Conservation (phyloP, 1,284 basidiomycete genomes). For the Cutaneotrichosporon sp. region DNA sequence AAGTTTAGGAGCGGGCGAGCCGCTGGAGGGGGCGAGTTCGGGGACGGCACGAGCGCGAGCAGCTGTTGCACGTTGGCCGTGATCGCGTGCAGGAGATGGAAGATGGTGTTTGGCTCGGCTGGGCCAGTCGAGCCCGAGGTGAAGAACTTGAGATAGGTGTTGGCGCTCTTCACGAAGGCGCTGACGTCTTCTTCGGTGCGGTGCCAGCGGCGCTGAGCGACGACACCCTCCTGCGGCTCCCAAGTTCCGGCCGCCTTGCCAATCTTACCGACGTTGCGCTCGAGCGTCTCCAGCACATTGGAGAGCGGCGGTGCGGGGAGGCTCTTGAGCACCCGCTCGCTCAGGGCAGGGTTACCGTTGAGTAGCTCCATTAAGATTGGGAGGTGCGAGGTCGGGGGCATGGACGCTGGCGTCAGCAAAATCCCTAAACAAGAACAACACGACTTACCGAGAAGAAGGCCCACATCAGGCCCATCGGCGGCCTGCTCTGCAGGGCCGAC, state of each 20-base stretch:
- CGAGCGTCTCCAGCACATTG: constrained; percentile 40
- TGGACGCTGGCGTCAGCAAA: constrained; percentile 31
- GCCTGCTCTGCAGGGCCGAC: constrained; percentile 4
- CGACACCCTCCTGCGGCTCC: constrained; percentile 23
- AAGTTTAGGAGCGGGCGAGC: constrained; percentile 35
- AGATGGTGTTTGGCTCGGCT: constrained; percentile 34
- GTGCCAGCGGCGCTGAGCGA: constrained; percentile 35
- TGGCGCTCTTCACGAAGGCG: constrained; percentile 36
- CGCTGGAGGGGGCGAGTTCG: constrained; percentile 20
- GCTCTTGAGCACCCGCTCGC: constrained; percentile 32
- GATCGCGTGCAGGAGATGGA: constrained; percentile 37
- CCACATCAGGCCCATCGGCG: constrained; percentile 39
- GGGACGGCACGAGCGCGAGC: constrained; percentile 36
- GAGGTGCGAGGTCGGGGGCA: constrained; percentile 45
- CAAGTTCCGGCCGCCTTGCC: constrained; percentile 27
- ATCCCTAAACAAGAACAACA: too few relatives aligned
- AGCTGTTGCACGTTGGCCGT: constrained; percentile 35
- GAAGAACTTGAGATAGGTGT: constrained; percentile 46
- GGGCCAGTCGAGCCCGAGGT: constrained; percentile 16
- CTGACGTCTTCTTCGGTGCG: constrained; percentile 33
- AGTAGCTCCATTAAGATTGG: constrained; percentile 44
- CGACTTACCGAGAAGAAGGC: constrained; percentile 46
- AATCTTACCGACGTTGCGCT: constrained; percentile 30
- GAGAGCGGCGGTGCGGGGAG: constrained; percentile 42
- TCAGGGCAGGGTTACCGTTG: constrained; percentile 37